Percentiles rank a stretch among this genome's conserved stretches.
Evolutionary conservation across 2,329 filamentous ascomycete genomes (phyloP).

Genomic region (Pseudocercospora eumusae): DNA sequence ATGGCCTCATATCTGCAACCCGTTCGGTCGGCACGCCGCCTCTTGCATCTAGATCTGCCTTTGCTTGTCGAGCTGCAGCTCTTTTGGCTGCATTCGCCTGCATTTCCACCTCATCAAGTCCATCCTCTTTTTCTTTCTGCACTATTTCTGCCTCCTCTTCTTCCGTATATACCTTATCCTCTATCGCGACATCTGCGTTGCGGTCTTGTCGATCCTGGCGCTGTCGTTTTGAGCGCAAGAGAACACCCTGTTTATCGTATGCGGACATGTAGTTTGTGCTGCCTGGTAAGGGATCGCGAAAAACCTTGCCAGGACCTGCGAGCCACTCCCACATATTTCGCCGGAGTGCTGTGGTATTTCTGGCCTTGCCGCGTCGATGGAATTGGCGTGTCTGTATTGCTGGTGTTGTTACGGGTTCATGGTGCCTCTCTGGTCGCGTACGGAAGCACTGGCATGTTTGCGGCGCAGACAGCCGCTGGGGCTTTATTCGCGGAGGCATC

Average conservation of each 20-base stretch:
- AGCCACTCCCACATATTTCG: slow-evolving; percentile 62
- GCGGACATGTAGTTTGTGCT: slow-evolving; percentile 59
- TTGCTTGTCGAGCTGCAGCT: slow-evolving; percentile 25
- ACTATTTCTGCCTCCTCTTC: slow-evolving; percentile 34
- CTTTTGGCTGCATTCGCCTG: slow-evolving; percentile 21
- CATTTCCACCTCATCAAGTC: slow-evolving; percentile 29
- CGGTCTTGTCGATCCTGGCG: slow-evolving; percentile 28
- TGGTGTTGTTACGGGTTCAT: slow-evolving; percentile 10
- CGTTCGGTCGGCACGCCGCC: slow-evolving; percentile 34
- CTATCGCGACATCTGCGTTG: slow-evolving; percentile 15
- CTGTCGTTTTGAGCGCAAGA: slow-evolving; percentile 42
- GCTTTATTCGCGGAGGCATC: slow-evolving; percentile 38
- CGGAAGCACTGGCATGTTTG: slow-evolving; percentile 34
- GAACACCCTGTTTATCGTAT: slow-evolving; percentile 54
- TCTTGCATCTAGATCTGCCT: slow-evolving; percentile 28
- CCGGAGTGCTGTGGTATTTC: slow-evolving; percentile 51
- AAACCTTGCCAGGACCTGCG: slow-evolving; percentile 53
- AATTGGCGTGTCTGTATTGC: slow-evolving; percentile 24
- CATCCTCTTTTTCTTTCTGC: slow-evolving; percentile 28
- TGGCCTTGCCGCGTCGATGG: slow-evolving; percentile 19
- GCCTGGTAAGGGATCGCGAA: slow-evolving; percentile 51
- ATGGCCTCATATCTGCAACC: slow-evolving; percentile 55
- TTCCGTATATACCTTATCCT: slow-evolving; percentile 31
- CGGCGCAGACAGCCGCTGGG: slow-evolving; percentile 27
- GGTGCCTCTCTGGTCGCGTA: slow-evolving; percentile 24